Evolutionary conservation across 2,329 filamentous ascomycete genomes (phyloP), one percentile per base, ranked within the genome.

Genomic region (Diaporthe sp.): DNA sequence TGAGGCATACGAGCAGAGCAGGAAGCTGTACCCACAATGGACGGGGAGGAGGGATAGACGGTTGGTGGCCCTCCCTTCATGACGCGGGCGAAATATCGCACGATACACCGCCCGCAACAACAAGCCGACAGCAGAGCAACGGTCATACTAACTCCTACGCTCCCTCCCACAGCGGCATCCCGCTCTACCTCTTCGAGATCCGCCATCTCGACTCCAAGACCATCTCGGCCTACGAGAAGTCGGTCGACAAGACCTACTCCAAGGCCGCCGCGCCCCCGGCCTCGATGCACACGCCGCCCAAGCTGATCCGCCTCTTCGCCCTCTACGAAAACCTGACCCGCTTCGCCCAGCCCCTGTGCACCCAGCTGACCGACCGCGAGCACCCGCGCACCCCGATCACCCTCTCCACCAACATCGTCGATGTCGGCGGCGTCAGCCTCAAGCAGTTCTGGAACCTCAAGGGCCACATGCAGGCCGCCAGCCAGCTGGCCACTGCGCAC

Each of bases 391-490:
- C 94, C n/a, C 96, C 96, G 9, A 95, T 98, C 80, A 96, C 95
- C 53, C 93, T 97, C 80, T 96, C 94, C 81, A 98, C 94, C 80
- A 98, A 98, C 85, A 98, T 98, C 80, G 95, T 98, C 75, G 96
- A 98, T 83, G 95, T 98, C 78, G 94, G 92, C 22, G 92, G 93
- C 20, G 96, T 98, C 37, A 95, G 95, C 8, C 84, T 98, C 83
- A 95, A 94, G 87, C 95, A 97, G 86, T 98, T 98, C 84, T 98
- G 96, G 96, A 97, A 97, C 85, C 85, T 98, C 77, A 97, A 97
- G 87, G 87, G 86, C 34, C 96, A 98, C 84, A 98, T 98, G 95
- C 96, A 98, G 86, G 94, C 95, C 81, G 96, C 96, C 2, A 96
- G 94, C 81, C 91, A 93, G 76, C 88, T 98, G 73, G 96, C 96